These are phyloP conservation scores for Ophiostoma sp. DNA, from an alignment of 2,329 filamentous ascomycete genomes.

Conservation along the genomic window DNA sequence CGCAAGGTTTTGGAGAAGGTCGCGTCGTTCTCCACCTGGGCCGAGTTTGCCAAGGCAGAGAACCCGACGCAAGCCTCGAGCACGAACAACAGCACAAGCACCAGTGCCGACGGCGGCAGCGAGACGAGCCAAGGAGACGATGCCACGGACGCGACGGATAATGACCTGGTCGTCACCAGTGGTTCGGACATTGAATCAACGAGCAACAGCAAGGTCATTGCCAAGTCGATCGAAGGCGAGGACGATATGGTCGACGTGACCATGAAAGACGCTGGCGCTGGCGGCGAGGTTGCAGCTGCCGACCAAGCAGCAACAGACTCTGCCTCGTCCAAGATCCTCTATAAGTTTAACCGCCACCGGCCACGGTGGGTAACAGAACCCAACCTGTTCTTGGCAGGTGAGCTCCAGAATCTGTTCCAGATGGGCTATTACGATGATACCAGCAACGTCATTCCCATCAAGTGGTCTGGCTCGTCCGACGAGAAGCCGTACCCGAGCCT, in stretches of 20 bases:
- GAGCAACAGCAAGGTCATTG: conserved; percentile 68
- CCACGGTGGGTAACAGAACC: conserved; percentile 54
- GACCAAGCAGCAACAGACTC: conserved; percentile 23
- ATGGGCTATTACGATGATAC: conserved; percentile 65
- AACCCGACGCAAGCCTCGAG: conserved; percentile 41
- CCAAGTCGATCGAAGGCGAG: conserved; percentile 80
- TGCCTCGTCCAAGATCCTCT: conserved; percentile 40
- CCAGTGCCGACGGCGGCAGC: not conserved
- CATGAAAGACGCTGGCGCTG: conserved; percentile 64
- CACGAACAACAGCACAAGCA: not conserved
- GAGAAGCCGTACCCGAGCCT: conserved; percentile 58
- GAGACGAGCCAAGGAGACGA: conserved; percentile 12
- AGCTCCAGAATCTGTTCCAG: conserved; percentile 73
- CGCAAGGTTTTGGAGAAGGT: conserved; percentile 78
- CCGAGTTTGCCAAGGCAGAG: conserved; percentile 58
- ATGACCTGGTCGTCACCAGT: conserved; percentile 68
- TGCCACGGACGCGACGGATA: conserved; percentile 44
- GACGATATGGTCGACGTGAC: conserved; percentile 89
- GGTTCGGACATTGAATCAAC: conserved; percentile 65
- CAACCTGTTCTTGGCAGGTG: conserved; percentile 59
- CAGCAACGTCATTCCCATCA: conserved; percentile 65
- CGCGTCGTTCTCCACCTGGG: conserved; percentile 71
- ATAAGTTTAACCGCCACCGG: conserved; percentile 50
- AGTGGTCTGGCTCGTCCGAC: conserved; percentile 65
- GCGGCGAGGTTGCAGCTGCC: conserved; percentile 39